Conservation (phyloP, 2,329 filamentous ascomycete genomes). For the Fragosphaeria purpurea region DNA sequence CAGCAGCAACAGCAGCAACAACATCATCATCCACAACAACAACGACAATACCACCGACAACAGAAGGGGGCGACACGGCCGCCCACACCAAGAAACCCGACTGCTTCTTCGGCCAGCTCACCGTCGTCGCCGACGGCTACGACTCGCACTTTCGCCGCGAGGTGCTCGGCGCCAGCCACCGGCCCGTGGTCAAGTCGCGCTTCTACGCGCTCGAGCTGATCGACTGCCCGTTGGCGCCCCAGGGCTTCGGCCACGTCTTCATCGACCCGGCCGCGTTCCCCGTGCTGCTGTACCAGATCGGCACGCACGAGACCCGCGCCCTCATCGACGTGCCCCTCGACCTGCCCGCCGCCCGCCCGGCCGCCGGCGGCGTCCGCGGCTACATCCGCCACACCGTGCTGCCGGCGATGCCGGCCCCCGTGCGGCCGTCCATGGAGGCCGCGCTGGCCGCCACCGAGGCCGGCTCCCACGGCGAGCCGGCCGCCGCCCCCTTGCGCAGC, state of each 20-base stretch:
- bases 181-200: constrained; percentile 66
- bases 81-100: constrained; percentile 43
- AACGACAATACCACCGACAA: not conserved
- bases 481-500: too few relatives aligned
- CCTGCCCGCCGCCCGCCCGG: constrained; percentile 60
- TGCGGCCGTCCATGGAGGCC: constrained; percentile 62
- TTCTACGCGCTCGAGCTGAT: constrained; percentile 93
- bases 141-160: constrained; percentile 82
- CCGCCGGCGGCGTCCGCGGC: constrained; percentile 71
- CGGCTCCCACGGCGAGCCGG: too few relatives aligned
- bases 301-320: constrained; percentile 82
- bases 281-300: constrained; percentile 92
- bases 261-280: constrained; percentile 61
- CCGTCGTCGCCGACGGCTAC: constrained; percentile 87
- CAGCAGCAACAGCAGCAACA: not conserved
- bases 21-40: not conserved
- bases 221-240: constrained; percentile 68
- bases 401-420: constrained; percentile 60
- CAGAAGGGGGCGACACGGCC: not conserved
- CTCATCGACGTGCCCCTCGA: constrained; percentile 80
- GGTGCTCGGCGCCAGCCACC: constrained; percentile 45
- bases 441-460: constrained; percentile 73
- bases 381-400: constrained; percentile 71
- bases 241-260: constrained; percentile 76
- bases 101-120: constrained; percentile 80